A percentile compares a stretch with the other conserved stretches of the same genome.
Evolutionary conservation across 2,329 filamentous ascomycete genomes (phyloP).

Genomic region (Aspergillus piperis): DNA sequence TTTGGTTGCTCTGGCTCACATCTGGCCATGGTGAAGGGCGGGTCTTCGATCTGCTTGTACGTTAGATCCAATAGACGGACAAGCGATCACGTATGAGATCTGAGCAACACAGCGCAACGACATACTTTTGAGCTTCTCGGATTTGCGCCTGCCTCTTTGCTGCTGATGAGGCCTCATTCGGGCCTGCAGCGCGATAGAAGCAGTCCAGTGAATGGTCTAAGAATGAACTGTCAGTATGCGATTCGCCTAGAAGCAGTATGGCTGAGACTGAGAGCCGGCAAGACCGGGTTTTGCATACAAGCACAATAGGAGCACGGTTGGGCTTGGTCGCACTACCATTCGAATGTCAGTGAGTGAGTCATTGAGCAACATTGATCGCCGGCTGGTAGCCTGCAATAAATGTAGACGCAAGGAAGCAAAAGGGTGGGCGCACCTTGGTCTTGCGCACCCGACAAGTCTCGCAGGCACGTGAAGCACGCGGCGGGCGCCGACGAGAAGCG

Average conservation of each 20-base stretch:
- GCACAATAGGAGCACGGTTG: constrained; percentile 24
- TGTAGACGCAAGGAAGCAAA: background rate
- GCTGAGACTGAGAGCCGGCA: background rate
- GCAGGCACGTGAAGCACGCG: constrained; percentile 26
- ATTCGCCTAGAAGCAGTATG: background rate
- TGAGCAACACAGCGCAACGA: background rate
- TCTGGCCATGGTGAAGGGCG: constrained; percentile 19
- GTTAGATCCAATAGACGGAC: background rate
- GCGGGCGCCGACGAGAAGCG: constrained; percentile 15
- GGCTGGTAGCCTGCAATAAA: background rate
- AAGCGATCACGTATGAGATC: no score
- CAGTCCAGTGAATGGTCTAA: constrained; percentile 23
- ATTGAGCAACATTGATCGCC: background rate
- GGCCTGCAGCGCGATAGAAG: constrained; percentile 12
- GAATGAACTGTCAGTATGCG: background rate
- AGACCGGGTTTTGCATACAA: constrained; percentile 15
- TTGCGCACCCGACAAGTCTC: constrained; percentile 28
- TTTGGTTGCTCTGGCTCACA: constrained; percentile 1
- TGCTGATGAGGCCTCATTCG: constrained; percentile 8
- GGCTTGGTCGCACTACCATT: constrained; percentile 22
- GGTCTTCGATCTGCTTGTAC: constrained; percentile 1
- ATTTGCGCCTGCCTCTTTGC: constrained; percentile 12
- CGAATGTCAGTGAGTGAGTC: background rate
- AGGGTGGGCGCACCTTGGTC: constrained; percentile 20
- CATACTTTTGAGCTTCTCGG: constrained; percentile 12